Base-by-base conservation (phyloP, 2,329 filamentous ascomycete species). In the Cladophialophora exuberans region DNA sequence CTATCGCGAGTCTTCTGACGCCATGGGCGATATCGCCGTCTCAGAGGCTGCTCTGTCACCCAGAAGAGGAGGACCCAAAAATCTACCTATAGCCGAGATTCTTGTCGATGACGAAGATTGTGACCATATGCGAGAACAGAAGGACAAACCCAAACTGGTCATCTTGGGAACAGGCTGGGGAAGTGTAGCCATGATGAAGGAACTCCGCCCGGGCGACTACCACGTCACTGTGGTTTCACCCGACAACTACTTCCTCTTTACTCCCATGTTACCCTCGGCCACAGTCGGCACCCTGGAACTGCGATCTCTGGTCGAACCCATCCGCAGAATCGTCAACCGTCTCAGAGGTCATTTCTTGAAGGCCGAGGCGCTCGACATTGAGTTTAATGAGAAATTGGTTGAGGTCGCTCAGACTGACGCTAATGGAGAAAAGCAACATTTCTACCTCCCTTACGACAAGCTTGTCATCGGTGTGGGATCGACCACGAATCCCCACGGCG, bases 361-460 rank as follows among this genome's bases (percentile, higher is more conserved):
- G 62, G 94, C 90, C 15, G 83, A 80, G 62, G 94, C 94, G 6
- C 88, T 94, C 63, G 88, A 96, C 68, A 85, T 99, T 20, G 90
- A 96, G 51, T 97, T 97, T 69, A 90, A 89, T 0, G 83, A 92
- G 66, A 96, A 96, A 70, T 76, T 99, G 52, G 85, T 99, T 5
- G 94, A 99, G 70, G 82, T 96, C 1, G 86, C 88, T 0, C 89
- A 95, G 63, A 69, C 79, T 2, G 88, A 91, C 62, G 72, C 83
- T 3, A 73, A 79, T 56, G 94, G 94, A 3, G 78, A 89, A n/a
- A 84, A 88, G 65, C 79, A 84, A 52, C 80, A 84, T 35, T 99
- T 97, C 75, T 99, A 99, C 69, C 81, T 99, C 1, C 94, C 94
- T 0, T 99, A 99, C 69, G 95, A 99, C 71, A 99, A 99, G 76